Evolutionary conservation across 2,329 filamentous ascomycete species (phyloP), one percentile per base, ranked within the genome.

Genomic region (Torrubiellomyces zombiae): DNA sequence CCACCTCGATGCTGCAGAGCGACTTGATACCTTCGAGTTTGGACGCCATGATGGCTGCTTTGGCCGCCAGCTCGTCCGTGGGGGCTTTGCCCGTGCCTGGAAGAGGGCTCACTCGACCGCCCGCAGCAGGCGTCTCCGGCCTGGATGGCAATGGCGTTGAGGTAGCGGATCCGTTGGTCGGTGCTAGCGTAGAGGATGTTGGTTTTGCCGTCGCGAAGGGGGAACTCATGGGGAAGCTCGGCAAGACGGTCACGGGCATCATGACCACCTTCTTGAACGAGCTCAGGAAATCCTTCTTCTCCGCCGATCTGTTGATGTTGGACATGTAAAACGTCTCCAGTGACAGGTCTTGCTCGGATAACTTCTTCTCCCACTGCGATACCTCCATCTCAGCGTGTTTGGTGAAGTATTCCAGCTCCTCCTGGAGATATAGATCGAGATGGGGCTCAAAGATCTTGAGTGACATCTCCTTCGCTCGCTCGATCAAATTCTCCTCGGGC

Each of bases 231-330:
- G 67, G 51, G 31, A 81, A 67, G 23, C 67, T 74, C 2, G 82
- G 80, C 4, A 95, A 58, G 7, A 83, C 86, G 26, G 81, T 92
- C 24, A 98, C 86, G 3, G 89, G 89, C 74, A 93, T 91, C 85
- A 98, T 94, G 35, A 98, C 80, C 7, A 98, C 89, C 50, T 95
- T 95, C 45, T 83, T 94, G 60, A 98, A 98, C 0, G 85, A 93
- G 22, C 75, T 89, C 32, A 98, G 47, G 40, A 98, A 98, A 46
- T 98, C 89, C 37, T 83, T 81, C 54, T 98, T 98, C 34, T 91
- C 89, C 1, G 83, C 89, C 46, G 92, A 83, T 14, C 89, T 69
- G 44, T 86, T 94, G 43, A 95, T 72, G 45, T 83, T 94, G 14
- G 77, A 78, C 86, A 95, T 94, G 54, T 83, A 89, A 44, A 91